Evolutionary conservation across 1,284 basidiomycete species (phyloP).

Genomic region (Phylloporus sp.): DNA sequence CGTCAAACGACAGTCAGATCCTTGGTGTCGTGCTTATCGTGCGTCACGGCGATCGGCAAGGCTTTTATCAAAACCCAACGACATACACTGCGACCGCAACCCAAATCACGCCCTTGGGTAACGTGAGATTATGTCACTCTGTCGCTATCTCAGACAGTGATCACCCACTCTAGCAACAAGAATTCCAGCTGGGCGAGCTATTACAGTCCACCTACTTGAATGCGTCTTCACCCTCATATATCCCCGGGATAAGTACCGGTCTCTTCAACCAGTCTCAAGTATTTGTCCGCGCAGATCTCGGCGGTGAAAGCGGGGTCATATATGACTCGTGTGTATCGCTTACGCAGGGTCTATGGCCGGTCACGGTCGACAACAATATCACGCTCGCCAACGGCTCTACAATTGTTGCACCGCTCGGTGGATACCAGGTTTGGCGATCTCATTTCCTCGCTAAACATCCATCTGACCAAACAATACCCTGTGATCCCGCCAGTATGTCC

Average conservation of each 20-base stretch:
- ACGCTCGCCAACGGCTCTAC: constrained; percentile 76
- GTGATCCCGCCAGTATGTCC: constrained; percentile 55
- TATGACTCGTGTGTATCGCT: constrained; percentile 73
- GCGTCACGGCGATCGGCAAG: constrained; percentile 70
- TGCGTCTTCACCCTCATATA: constrained; percentile 60
- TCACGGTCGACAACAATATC: constrained; percentile 57
- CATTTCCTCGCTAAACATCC: background rate
- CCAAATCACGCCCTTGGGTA: constrained; percentile 79
- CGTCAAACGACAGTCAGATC: constrained; percentile 36
- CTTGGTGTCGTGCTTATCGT: constrained; percentile 68
- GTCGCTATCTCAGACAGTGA: background rate
- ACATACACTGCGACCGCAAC: constrained; percentile 73
- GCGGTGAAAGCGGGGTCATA: constrained; percentile 79
- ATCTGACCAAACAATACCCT: constrained; percentile 1
- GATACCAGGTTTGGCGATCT: constrained; percentile 65
- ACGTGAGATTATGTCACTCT: constrained; percentile 55
- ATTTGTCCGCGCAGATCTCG: constrained; percentile 74
- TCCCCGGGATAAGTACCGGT: constrained; percentile 63
- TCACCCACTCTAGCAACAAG: constrained; percentile 49
- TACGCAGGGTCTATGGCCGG: constrained; percentile 78
- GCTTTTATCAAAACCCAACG: constrained; percentile 71
- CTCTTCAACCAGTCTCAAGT: constrained; percentile 51
- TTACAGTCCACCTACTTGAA: constrained; percentile 72
- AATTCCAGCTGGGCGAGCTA: constrained; percentile 71
- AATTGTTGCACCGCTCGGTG: constrained; percentile 72